Base-by-base conservation (phyloP, 768 basidiomycete genomes). In the Panellus pusillus region DNA sequence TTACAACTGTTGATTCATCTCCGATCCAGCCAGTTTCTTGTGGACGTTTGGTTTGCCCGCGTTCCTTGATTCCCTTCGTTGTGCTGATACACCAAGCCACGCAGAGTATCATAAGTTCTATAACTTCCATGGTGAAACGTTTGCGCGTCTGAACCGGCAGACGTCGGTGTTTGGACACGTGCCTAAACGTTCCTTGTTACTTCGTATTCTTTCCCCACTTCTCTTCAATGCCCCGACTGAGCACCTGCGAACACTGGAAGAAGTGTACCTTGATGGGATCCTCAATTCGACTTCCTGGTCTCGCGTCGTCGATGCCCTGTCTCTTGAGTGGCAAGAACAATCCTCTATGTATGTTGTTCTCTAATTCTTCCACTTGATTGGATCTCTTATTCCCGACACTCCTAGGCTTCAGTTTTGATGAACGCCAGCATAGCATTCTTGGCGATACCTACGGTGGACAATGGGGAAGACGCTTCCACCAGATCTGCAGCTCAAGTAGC, bases 371-470 rank as follows among this genome's bases (percentile, higher is more conserved):
- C 19, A 36, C 8, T 45, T 17, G 9, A 20, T 24, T 17, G 13
- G 18, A 11, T 17, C 13, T 27, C 32, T 12, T 14, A 17, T 15
- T 35, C 19, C 28, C 35, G 39, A 28, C 44, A 44, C 19, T 29
- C 39, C 24, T 13, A 52, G 52, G 52, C 37, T 6, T 41, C 52
- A 8, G 52, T 53, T 31, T 17, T 53, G 11, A 2, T 53, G 28
- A 53, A 53, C 32, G 52, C 52, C 18, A n/a, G n/a, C 38, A 47
- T 53, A 4, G 52, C 52, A 39, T 53, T 53, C 35, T 35, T 53
- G 36, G n/a, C 52, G 3, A 47, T 53, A 39, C 52, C 52, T 1
- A 47, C 45, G 14, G 44, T 53, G 6, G 38, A 47, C 17, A 44
- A 47, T 19, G 44, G 44, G 28, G 4, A 17, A 9, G 37, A 13